Conservation (phyloP, 1,284 basidiomycete genomes). For the Stygiomarasmius scandens region DNA sequence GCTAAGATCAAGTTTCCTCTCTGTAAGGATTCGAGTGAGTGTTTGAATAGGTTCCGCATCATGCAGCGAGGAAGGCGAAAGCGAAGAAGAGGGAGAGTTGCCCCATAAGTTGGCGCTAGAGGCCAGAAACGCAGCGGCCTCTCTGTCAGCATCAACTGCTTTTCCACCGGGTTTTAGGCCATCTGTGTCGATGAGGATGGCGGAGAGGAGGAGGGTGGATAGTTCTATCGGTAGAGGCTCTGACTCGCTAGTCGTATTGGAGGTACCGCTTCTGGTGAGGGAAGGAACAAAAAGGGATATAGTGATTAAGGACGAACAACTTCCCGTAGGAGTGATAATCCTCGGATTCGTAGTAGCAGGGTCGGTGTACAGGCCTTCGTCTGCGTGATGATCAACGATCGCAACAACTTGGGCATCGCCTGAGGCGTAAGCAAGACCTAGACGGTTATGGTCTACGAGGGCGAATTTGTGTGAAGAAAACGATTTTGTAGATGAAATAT, state of each 20-base stretch:
- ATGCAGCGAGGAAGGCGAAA: conserved; percentile 10
- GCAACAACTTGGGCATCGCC: conserved; percentile 60
- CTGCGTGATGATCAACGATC: conserved; percentile 93
- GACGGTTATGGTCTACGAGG: conserved; percentile 88
- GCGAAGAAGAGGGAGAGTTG: conserved; percentile 5
- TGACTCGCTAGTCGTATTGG: conserved; percentile 14
- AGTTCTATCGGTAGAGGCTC: conserved; percentile 54
- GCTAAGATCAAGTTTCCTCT: conserved; percentile 72
- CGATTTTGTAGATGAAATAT: conserved; percentile 47
- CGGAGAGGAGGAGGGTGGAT: conserved; percentile 77
- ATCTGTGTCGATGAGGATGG: conserved; percentile 83
- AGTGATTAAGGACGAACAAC: conserved; percentile 79
- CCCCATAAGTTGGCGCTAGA: background rate
- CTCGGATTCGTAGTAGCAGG: conserved; percentile 60
- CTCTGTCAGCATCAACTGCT: conserved; percentile 64
- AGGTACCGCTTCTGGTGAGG: conserved; percentile 23
- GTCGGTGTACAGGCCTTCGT: conserved; percentile 72
- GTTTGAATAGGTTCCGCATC: conserved; percentile 4
- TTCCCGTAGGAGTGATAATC: conserved; percentile 71
- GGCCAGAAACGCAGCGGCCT: conserved; percentile 65
- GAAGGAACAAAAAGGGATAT: conserved; percentile 39
- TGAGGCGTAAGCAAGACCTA: conserved; percentile 54
- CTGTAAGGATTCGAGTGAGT: conserved; percentile 53
- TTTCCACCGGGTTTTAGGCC: conserved; percentile 80
- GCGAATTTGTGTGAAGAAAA: conserved; percentile 72